phyloP scores from a whole-genome alignment of 2,329 filamentous ascomycete species.

The Metarhizium robertsii region DNA sequence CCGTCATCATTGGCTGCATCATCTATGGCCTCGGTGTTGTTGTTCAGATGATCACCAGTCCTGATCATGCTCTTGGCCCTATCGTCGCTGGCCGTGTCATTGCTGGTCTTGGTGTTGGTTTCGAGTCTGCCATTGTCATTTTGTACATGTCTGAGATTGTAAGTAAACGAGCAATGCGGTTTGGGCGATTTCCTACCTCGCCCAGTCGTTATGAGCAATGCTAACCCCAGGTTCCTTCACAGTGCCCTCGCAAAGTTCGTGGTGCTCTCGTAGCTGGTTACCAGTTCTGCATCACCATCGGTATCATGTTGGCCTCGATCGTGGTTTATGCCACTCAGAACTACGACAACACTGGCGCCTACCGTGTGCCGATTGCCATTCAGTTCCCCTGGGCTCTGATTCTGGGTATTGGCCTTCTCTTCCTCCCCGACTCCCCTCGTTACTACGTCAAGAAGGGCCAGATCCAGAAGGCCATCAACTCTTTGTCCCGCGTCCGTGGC shows the following conservation, averaged over 20 bases:
- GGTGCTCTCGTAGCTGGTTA: slow-evolving; percentile 74
- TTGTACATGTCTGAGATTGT: slow-evolving; percentile 81
- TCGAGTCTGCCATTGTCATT: slow-evolving; percentile 71
- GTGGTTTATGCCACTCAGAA: slow-evolving; percentile 64
- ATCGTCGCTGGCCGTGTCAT: slow-evolving; percentile 67
- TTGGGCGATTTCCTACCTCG: background rate
- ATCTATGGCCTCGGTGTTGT: slow-evolving; percentile 63
- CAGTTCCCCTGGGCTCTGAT: slow-evolving; percentile 77
- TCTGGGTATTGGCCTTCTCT: slow-evolving; percentile 59
- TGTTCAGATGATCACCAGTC: slow-evolving; percentile 51
- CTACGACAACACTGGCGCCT: slow-evolving; percentile 53
- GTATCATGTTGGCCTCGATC: slow-evolving; percentile 64
- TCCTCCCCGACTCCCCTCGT: slow-evolving; percentile 78
- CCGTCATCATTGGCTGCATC: slow-evolving; percentile 60
- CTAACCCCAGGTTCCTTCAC: slow-evolving; percentile 2
- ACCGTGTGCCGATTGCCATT: slow-evolving; percentile 72
- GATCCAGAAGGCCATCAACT: slow-evolving; percentile 51
- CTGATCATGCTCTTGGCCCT: slow-evolving; percentile 41
- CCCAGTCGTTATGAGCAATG: background rate
- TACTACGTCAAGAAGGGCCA: slow-evolving; percentile 75
- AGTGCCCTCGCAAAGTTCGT: slow-evolving; percentile 59
- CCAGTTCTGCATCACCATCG: slow-evolving; percentile 76
- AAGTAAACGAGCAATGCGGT: slow-evolving; percentile 16
- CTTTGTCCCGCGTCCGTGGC: slow-evolving; percentile 62
- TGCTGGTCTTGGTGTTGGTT: slow-evolving; percentile 70